These are phyloP conservation scores for Nitzschia palea DNA, from an alignment of 108 stramenopile genomes.

Conservation along the genomic window DNA sequence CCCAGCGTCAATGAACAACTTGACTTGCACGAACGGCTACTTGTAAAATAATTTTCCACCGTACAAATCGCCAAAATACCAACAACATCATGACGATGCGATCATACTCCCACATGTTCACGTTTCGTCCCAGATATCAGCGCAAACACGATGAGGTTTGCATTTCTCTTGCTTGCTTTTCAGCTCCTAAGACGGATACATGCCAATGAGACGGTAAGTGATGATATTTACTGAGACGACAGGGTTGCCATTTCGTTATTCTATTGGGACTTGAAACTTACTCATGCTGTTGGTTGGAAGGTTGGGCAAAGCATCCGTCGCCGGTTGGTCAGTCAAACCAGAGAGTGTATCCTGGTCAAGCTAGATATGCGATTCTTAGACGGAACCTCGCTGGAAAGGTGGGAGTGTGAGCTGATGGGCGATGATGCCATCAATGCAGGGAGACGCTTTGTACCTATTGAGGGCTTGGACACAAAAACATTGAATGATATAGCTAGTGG, in stretches of 20 bases:
- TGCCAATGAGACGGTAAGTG: background rate
- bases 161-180: background rate
- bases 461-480: background rate
- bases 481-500: background rate
- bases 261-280: background rate
- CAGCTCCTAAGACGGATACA: background rate
- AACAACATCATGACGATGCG: no score
- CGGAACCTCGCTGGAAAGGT: background rate
- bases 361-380: background rate
- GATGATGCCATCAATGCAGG: background rate
- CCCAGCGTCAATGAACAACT: no score
- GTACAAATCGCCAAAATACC: no score
- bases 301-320: background rate
- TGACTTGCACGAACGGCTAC: slow-evolving; percentile 11
- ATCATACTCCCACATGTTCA: no score
- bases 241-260: background rate
- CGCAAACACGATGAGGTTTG: background rate
- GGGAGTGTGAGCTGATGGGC: background rate
- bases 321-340: background rate
- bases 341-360: background rate
- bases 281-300: background rate
- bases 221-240: background rate
- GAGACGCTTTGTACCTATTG: background rate
- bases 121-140: no score
- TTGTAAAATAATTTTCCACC: no score